Base-by-base conservation (phyloP, 2,329 filamentous ascomycete genomes). In the Paecilomyces fulvus region DNA sequence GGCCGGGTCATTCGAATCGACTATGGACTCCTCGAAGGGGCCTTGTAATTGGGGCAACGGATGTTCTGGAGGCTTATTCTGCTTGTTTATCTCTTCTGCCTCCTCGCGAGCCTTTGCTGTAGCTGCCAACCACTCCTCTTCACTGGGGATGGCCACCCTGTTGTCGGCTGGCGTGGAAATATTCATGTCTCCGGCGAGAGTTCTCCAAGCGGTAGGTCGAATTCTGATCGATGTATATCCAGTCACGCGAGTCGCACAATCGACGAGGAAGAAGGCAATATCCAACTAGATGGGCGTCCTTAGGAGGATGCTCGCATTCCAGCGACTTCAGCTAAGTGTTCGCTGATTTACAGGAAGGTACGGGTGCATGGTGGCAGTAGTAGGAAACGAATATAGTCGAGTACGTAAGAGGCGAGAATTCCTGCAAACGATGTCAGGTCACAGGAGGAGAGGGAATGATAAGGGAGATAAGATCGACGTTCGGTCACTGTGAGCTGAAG, bases 21-120 rank as follows among this genome's bases (percentile, higher is more conserved):
- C 48, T 53, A 77, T 75, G 3, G 75, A 77, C 61, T 77, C 75
- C 58, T 77, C 74, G 58, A 77, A 77, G 0, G 75, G 72, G 3
- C 73, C 73, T 59, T 77, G 75, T 10, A 77, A 61, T 54, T 75
- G 69, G n/a, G 66, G 52, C 48, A 77, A 70, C 4, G 75, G 75
- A 59, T 77, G 75, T 14, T 62, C 55, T 10, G 74, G 73, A 11
- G 66, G 63, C 5, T 61, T 56, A 30, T 59, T 59, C 30, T 52
- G 55, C 31, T 23, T 53, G 37, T 37, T 31, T n/a, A 49, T 21
- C n/a, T 51, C 21, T 46, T 55, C 54, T 25, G 49, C 49, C 21
- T 56, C 46, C 49, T 56, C 43, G 14, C 54, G 58, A 54, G 58
- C 57, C 49, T 52, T 55, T 10, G 58, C 58, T 17, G 55, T 57